Conservation (phyloP, 306 rosid genomes). For the Acmispon strigosus region DNA sequence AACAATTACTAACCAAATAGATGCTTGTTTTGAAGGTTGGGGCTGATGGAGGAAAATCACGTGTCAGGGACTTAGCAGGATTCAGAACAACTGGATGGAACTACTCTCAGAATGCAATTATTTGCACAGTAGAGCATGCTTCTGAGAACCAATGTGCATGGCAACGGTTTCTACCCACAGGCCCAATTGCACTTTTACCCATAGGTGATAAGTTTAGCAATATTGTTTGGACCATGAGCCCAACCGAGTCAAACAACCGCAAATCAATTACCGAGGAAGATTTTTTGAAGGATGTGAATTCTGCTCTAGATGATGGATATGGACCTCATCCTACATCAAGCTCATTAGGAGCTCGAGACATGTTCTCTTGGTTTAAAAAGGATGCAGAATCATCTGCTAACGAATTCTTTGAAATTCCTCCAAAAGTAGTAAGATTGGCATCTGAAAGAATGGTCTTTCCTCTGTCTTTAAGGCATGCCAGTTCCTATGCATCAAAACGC, state of each 20-base stretch:
- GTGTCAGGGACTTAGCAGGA: constrained; percentile 76
- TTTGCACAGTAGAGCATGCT: constrained; percentile 80
- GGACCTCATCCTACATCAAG: constrained; percentile 68
- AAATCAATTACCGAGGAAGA: constrained; percentile 48
- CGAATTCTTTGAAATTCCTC: constrained; percentile 72
- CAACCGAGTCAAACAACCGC: constrained; percentile 55
- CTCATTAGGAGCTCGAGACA: constrained; percentile 35
- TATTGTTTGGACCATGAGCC: constrained; percentile 95
- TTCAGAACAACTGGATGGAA: constrained; percentile 88
- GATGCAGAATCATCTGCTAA: constrained; percentile 37
- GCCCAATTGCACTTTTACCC: constrained; percentile 92
- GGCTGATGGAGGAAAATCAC: constrained; percentile 92
- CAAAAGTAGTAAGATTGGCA: constrained; percentile 59
- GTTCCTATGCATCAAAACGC: constrained; percentile 56
- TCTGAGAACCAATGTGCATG: constrained; percentile 69
- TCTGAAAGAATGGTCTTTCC: constrained; percentile 81
- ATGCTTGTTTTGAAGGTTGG: constrained; percentile 62
- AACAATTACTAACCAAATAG: constrained; percentile 10
- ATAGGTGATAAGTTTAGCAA: constrained; percentile 79
- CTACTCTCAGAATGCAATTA: constrained; percentile 86
- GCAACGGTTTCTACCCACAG: constrained; percentile 89
- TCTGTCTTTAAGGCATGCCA: constrained; percentile 73
- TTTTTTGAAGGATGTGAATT: constrained; percentile 58
- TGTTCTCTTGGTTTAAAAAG: constrained; percentile 69
- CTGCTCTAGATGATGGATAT: constrained; percentile 67